phyloP scores from a whole-genome alignment of 768 basidiomycete genomes.

The Chalciporus piperatus region DNA sequence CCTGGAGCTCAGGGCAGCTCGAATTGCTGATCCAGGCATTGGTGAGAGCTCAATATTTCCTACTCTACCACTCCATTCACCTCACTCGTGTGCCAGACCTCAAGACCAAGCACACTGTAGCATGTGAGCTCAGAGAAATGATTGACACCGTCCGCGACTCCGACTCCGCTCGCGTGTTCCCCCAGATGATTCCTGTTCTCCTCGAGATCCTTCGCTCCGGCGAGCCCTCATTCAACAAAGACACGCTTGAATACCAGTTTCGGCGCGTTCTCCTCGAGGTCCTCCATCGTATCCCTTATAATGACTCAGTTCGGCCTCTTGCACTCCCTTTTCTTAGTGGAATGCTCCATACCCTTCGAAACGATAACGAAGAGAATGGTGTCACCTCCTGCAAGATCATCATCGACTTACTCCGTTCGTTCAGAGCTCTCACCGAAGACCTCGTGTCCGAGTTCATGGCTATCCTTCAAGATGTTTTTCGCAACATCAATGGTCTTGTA shows the following conservation, averaged over 20 bases:
- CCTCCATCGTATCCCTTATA: conserved; percentile 80
- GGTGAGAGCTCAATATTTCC: conserved; percentile 39
- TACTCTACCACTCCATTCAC: neutral
- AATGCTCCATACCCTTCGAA: conserved; percentile 78
- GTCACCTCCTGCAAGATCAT: conserved; percentile 86
- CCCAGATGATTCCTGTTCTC: conserved; percentile 70
- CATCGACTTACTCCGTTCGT: conserved; percentile 82
- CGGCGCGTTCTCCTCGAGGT: conserved; percentile 87
- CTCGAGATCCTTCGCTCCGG: conserved; percentile 70
- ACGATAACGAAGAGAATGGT: conserved; percentile 97
- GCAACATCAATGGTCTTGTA: conserved; percentile 70
- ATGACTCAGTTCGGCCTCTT: conserved; percentile 73
- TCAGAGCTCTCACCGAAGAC: conserved; percentile 69
- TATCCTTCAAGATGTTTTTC: conserved; percentile 75
- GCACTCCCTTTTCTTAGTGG: conserved; percentile 67
- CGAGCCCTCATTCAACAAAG: conserved; percentile 64
- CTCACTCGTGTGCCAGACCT: conserved; percentile 48
- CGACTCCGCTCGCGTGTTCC: conserved; percentile 67
- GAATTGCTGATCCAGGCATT: conserved; percentile 72
- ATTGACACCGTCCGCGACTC: conserved; percentile 76
- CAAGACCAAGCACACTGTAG: conserved; percentile 65
- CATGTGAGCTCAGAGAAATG: conserved; percentile 77
- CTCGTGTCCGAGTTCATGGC: conserved; percentile 75
- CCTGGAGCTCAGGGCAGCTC: conserved; percentile 67
- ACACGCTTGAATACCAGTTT: conserved; percentile 72